phyloP scores from a whole-genome alignment of 148 eudicot species.

The Nyssa sinensis region DNA sequence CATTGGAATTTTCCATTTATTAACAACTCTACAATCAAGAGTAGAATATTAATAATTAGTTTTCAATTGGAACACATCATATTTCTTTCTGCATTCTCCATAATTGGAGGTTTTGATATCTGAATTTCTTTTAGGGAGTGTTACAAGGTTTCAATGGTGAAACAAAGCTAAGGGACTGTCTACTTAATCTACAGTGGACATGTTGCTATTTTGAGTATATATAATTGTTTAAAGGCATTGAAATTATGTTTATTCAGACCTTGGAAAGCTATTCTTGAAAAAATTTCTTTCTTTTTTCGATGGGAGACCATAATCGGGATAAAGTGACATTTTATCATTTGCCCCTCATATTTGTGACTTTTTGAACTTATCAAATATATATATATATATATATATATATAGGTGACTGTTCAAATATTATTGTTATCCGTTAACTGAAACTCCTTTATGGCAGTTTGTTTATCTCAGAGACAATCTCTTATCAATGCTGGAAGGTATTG shows the following conservation, averaged over 20 bases:
- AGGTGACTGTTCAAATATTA: too few species aligned
- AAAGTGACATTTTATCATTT: neutral
- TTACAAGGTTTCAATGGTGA: neutral
- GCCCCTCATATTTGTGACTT: conserved; percentile 10
- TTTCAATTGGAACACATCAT: neutral
- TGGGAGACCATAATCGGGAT: neutral
- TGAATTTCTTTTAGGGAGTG: neutral
- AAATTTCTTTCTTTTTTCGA: neutral
- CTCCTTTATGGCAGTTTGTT: conserved; percentile 71
- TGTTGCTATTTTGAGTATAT: neutral
- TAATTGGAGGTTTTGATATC: neutral
- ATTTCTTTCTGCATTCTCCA: neutral
- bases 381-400: too few species aligned
- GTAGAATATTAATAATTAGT: neutral
- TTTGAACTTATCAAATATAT: too few species aligned
- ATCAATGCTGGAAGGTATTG: conserved; percentile 84
- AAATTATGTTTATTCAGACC: neutral
- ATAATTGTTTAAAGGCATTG: neutral
- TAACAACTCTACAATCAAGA: neutral
- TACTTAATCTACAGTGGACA: neutral
- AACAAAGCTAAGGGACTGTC: neutral
- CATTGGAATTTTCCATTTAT: neutral
- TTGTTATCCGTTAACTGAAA: conserved; percentile 10
- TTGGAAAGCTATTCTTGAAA: neutral
- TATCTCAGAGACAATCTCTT: conserved; percentile 93